phyloP scores from a whole-genome alignment of 2,329 filamentous ascomycete genomes.

The Aspergillus fischeri region DNA sequence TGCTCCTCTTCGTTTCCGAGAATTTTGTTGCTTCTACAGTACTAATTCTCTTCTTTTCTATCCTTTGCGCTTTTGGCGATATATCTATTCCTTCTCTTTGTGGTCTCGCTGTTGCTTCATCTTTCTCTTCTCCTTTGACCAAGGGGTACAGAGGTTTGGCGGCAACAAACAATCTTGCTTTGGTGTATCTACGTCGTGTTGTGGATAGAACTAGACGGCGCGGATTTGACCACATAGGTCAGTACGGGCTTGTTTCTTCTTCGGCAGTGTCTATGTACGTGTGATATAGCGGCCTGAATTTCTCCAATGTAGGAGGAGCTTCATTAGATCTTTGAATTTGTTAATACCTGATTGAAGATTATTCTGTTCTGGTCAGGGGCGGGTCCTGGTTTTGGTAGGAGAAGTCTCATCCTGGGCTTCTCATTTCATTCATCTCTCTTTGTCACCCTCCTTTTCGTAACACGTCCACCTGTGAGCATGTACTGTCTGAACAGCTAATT shows the following conservation, averaged over 20 bases:
- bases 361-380: not conserved
- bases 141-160: too few species aligned
- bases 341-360: not conserved
- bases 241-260: not conserved
- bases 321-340: not conserved
- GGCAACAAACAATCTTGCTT: not conserved
- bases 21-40: not conserved
- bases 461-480: not conserved
- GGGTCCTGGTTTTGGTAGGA: not conserved
- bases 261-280: not conserved
- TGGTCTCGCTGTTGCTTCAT: not conserved
- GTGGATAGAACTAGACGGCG: not conserved
- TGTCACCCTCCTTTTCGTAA: not conserved
- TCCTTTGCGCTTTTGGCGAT: conserved; percentile 3
- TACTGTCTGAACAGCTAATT: not conserved
- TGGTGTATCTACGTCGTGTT: not conserved
- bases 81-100: not conserved
- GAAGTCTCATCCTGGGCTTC: too few species aligned
- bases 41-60: conserved; percentile 1
- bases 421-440: not conserved
- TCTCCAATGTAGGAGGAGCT: not conserved
- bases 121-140: not conserved
- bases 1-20: not conserved
- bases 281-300: not conserved
- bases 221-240: not conserved